Percentiles rank a stretch among this genome's conserved stretches.
Conservation (phyloP, 2,329 filamentous ascomycete genomes). For the Fusarium vanettenii region DNA sequence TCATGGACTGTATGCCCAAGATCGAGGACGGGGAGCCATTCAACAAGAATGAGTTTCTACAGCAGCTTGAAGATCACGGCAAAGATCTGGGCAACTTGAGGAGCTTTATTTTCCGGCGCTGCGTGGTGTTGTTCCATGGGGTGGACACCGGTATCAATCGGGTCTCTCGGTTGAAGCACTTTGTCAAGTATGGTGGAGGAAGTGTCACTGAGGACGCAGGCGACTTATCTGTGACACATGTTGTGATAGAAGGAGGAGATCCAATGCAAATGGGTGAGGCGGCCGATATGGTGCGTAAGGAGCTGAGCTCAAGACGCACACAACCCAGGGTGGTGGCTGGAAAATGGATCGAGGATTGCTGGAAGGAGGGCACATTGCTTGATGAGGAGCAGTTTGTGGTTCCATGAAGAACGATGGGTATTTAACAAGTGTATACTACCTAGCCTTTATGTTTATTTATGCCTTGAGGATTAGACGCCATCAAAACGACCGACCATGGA, state of each 20-base stretch:
- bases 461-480: conserved; percentile 11
- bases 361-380: conserved; percentile 80
- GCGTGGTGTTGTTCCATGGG: conserved; percentile 55
- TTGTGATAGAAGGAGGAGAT: conserved; percentile 65
- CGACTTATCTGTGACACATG: conserved; percentile 74
- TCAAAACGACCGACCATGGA: background rate
- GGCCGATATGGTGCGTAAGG: conserved; percentile 58
- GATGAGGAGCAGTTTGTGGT: conserved; percentile 77
- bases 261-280: conserved; percentile 52
- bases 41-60: conserved; percentile 59
- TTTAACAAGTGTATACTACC: conserved; percentile 36
- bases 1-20: conserved; percentile 64
- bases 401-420: conserved; percentile 33
- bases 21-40: conserved; percentile 56
- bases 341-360: conserved; percentile 83
- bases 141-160: conserved; percentile 48
- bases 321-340: conserved; percentile 77
- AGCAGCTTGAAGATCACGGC: conserved; percentile 67
- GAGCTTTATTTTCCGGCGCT: conserved; percentile 64
- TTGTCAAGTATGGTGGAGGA: conserved; percentile 78
- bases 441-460: conserved; percentile 26
- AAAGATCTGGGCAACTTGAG: conserved; percentile 62
- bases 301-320: conserved; percentile 57
- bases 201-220: conserved; percentile 61
- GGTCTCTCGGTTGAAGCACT: conserved; percentile 62